Evolutionary conservation across 2,329 filamentous ascomycete species (phyloP).

Genomic region (Fonsecaea erecta): DNA sequence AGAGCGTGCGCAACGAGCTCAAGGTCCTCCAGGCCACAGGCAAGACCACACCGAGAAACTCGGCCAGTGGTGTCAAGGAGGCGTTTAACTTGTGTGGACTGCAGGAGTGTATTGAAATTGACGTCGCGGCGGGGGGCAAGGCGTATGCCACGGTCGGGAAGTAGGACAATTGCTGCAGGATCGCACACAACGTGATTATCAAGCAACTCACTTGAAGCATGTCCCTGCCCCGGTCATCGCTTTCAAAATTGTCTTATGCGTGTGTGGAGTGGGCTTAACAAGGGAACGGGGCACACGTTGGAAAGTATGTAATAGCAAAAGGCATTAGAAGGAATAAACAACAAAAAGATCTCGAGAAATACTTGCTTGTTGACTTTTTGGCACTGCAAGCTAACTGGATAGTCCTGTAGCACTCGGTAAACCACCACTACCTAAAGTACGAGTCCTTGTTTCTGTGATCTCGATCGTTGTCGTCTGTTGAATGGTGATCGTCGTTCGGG

Average conservation of each 20-base stretch:
- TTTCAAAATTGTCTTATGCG: not conserved
- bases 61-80: slow-evolving; percentile 44
- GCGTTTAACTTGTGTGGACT: slow-evolving; percentile 52
- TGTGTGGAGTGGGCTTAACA: not conserved
- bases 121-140: slow-evolving; percentile 46
- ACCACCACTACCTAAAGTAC: not conserved
- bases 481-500: slow-evolving; percentile 11
- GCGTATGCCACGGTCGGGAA: slow-evolving; percentile 30
- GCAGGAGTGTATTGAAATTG: slow-evolving; percentile 48
- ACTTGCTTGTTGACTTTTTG: not conserved
- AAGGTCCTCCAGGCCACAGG: slow-evolving; percentile 46
- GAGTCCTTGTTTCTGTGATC: slow-evolving; percentile 22
- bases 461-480: slow-evolving; percentile 16
- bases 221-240: not conserved
- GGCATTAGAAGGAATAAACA: not conserved
- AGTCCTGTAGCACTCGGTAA: not conserved
- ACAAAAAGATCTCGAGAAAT: not conserved
- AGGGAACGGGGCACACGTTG: not conserved
- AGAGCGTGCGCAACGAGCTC: slow-evolving; percentile 45
- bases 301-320: not conserved
- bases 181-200: not conserved
- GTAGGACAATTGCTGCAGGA: slow-evolving; percentile 7
- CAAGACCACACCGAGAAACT: slow-evolving; percentile 38
- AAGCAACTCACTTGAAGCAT: not conserved
- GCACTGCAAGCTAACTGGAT: not conserved